phyloP scores from a whole-genome alignment of 495 filamentous ascomycete species.

The Trichoderma virens region DNA sequence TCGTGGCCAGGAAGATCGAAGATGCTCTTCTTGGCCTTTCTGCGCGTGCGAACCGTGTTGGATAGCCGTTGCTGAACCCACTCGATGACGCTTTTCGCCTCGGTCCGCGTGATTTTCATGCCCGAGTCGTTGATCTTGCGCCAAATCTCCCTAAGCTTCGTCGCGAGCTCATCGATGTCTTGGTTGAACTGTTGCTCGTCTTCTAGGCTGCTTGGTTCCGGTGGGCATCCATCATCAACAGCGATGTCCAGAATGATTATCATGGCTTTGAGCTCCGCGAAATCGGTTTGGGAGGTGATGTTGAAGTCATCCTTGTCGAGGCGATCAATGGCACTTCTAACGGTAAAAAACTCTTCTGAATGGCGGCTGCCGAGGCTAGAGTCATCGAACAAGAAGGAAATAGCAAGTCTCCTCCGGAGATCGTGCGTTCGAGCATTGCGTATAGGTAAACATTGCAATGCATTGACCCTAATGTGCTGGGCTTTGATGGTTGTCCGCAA shows the following conservation, averaged over 20 bases:
- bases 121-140: constrained; percentile 66
- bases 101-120: constrained; percentile 61
- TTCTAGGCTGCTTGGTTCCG: constrained; percentile 19
- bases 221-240: constrained; percentile 52
- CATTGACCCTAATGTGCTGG: constrained; percentile 1
- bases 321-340: constrained; percentile 42
- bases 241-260: constrained; percentile 63
- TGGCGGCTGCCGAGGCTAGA: constrained; percentile 34
- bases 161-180: constrained; percentile 58
- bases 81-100: constrained; percentile 67
- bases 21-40: constrained; percentile 46
- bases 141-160: constrained; percentile 57
- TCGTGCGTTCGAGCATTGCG: constrained; percentile 47
- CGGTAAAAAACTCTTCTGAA: constrained; percentile 38
- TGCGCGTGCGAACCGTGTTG: constrained; percentile 61
- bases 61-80: constrained; percentile 61
- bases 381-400: constrained; percentile 58
- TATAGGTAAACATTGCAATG: constrained; percentile 49
- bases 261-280: constrained; percentile 53
- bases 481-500: constrained; percentile 9
- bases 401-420: constrained; percentile 64
- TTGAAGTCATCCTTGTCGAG: constrained; percentile 40
- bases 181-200: constrained; percentile 50
- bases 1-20: constrained; percentile 37
- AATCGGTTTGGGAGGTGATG: constrained; percentile 50